A percentile compares a stretch with the other conserved stretches of the same genome.
Conservation (phyloP, 1,284 basidiomycete genomes). For the Boletus sp. region DNA sequence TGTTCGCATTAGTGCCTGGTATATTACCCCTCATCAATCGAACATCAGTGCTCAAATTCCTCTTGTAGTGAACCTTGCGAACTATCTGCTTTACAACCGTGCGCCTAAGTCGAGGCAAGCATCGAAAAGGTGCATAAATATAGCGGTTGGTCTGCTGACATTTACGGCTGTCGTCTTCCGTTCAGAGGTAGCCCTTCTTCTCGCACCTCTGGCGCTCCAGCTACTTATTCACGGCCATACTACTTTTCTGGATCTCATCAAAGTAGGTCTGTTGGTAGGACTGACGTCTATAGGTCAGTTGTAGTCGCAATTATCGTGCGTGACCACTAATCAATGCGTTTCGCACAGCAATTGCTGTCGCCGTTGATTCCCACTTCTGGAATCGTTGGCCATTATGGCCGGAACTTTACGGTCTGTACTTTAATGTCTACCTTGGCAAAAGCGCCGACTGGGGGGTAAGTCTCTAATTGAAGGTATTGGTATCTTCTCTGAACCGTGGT, state of each 20-base stretch:
- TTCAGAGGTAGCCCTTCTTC: conserved; percentile 72
- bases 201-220: conserved; percentile 61
- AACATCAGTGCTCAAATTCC: conserved; percentile 2
- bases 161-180: conserved; percentile 75
- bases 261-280: conserved; percentile 52
- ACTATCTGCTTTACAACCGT: conserved; percentile 51
- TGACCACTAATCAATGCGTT: neutral
- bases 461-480: conserved; percentile 16
- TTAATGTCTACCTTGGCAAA: conserved; percentile 87
- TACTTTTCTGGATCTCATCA: conserved; percentile 44
- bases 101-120: conserved; percentile 41
- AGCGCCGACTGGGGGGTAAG: conserved; percentile 89
- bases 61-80: conserved; percentile 53
- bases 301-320: neutral
- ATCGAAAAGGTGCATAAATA: conserved; percentile 34
- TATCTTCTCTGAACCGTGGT: neutral
- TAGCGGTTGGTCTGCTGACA: conserved; percentile 52
- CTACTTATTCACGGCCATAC: conserved; percentile 46
- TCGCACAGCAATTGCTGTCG: conserved; percentile 54
- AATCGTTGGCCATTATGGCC: conserved; percentile 74
- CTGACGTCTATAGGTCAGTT: conserved; percentile 55
- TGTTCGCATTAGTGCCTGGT: conserved; percentile 85
- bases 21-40: conserved; percentile 19
- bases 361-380: conserved; percentile 90
- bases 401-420: conserved; percentile 76